Evolutionary conservation across 495 filamentous ascomycete genomes (phyloP).

Genomic region (Aspergillus carlsbadensis): DNA sequence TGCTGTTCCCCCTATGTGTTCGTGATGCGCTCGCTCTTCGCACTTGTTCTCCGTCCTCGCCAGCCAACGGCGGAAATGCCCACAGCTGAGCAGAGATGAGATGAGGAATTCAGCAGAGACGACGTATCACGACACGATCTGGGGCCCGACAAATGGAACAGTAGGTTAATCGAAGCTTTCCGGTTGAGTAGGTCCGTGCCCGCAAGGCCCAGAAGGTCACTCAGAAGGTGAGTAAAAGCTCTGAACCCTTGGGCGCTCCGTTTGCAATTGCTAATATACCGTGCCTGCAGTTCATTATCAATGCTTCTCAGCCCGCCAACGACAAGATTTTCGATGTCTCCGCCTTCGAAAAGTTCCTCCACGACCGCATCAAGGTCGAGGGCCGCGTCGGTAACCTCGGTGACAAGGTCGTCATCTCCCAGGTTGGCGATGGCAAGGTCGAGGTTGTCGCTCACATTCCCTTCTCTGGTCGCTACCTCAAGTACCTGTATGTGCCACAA

Average conservation of each 20-base stretch:
- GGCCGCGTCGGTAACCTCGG: conserved; percentile 97
- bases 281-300: conserved; percentile 83
- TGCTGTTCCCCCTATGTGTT: conserved; percentile 65
- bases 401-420: conserved; percentile 85
- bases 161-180: conserved; percentile 74
- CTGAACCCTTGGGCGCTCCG: too few species aligned
- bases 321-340: conserved; percentile 99
- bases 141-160: conserved; percentile 65
- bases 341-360: conserved; percentile 98
- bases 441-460: conserved; percentile 96
- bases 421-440: conserved; percentile 91
- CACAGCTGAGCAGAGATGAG: conserved; percentile 19
- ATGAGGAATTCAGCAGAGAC: conserved; percentile 23
- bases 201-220: conserved; percentile 68
- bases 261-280: conserved; percentile 5
- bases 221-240: conserved; percentile 53
- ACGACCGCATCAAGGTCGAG: conserved; percentile 99
- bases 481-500: conserved; percentile 81
- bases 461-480: conserved; percentile 97
- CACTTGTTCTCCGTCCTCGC: neutral
- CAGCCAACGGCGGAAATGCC: conserved; percentile 7
- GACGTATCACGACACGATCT: neutral
- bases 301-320: conserved; percentile 91
- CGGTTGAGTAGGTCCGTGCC: conserved; percentile 46
- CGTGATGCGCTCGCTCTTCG: conserved; percentile 11